Evolutionary conservation across 2,329 filamentous ascomycete genomes (phyloP), one percentile per base, ranked within the genome.

Genomic region (Cryphonectria naterciae): DNA sequence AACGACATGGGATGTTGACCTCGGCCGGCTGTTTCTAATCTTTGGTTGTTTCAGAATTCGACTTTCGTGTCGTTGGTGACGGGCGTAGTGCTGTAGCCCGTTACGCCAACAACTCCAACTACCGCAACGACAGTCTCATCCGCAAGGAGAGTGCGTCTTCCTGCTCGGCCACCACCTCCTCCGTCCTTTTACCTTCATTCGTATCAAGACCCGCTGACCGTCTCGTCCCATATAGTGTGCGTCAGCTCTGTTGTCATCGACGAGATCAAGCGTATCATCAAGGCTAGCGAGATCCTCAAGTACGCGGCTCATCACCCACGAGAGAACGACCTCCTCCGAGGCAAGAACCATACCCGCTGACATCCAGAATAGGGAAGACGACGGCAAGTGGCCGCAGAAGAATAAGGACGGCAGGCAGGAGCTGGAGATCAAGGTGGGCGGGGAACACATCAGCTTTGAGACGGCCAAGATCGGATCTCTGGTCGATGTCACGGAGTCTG

Each of bases 91-190:
- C 96, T 10, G 93, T 96, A 67, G 94, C 95, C 43, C 91, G 96
- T 82, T 99, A 99, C 83, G 96, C 96, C 74, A 99, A 99, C 87
- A 99, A 99, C 83, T 98, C 95, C 70, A 99, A 99, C 84, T 99
- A 99, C 84, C 91, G 96, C 78, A 99, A 99, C 83, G 96, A 99
- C 81, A 98, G 95, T 74, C 85, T 99, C 76, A 99, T 99, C 79
- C 92, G 96, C 75, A 99, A 99, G 95, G 96, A 99, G 86, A 99
- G 96, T 98, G 86, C 76, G 94, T 82, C 11, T 39, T 56, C 4
- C 13, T 17, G 19, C 41, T 25, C n/a, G 17, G 3, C 25, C 19
- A 4, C 25, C 19, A 10, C 8, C 32, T 41, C 17, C 32, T 5
- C 32, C 4, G 19, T 13, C 3, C 52, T 11, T 28, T 2, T 4